Percentiles rank a stretch among this genome's conserved stretches.
Conservation (phyloP, 2,329 filamentous ascomycete species). For the Stagonosporopsis tanaceti region DNA sequence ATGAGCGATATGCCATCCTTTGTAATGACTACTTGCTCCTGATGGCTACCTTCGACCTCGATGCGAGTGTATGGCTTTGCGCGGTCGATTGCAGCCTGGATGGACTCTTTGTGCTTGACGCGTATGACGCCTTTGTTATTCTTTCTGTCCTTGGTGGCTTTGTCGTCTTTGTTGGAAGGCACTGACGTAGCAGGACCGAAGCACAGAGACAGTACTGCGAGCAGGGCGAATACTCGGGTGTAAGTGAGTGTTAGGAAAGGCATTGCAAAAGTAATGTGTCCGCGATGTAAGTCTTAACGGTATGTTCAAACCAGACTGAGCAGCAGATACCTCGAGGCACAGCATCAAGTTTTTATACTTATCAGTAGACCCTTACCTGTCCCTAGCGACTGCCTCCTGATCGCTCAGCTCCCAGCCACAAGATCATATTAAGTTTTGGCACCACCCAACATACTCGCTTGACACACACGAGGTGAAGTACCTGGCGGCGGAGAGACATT, state of each 20-base stretch:
- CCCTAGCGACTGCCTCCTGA: background rate
- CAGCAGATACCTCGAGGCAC: background rate
- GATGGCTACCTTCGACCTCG: conserved; percentile 20
- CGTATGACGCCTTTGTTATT: conserved; percentile 10
- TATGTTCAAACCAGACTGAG: background rate
- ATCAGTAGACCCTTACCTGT: no score
- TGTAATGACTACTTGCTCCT: conserved; percentile 20
- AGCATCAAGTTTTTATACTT: background rate
- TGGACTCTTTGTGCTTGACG: conserved; percentile 16
- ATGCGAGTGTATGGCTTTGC: conserved; percentile 18
- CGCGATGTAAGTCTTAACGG: no score
- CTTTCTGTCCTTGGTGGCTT: background rate
- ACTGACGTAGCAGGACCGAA: background rate
- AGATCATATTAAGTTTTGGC: background rate
- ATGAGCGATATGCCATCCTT: conserved; percentile 23
- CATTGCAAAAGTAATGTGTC: background rate
- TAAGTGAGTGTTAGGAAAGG: background rate
- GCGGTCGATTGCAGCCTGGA: conserved; percentile 17
- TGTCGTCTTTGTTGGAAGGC: background rate
- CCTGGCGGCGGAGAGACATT: background rate
- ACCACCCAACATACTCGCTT: background rate
- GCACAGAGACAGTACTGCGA: background rate
- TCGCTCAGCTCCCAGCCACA: conserved; percentile 1
- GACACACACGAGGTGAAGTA: background rate
- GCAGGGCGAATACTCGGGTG: background rate